Conservation (phyloP, 352 stramenopile species). For the Pythium insidiosum region DNA sequence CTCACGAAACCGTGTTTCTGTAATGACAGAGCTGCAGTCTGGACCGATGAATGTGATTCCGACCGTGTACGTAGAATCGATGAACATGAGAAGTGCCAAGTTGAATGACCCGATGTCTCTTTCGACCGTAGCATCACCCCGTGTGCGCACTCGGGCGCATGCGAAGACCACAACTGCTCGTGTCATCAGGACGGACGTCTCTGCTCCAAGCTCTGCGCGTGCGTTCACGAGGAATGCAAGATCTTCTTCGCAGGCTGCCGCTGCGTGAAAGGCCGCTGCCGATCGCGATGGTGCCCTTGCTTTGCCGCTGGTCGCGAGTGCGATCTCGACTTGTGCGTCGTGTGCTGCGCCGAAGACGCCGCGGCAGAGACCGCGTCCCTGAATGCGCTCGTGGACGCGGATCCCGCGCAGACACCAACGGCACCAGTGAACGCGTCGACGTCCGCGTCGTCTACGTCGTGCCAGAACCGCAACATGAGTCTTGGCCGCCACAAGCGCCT, state of each 20-base stretch:
- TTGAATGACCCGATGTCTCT: neutral
- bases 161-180: conserved; percentile 75
- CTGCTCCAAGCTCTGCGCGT: conserved; percentile 91
- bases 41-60: conserved; percentile 8
- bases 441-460: no score
- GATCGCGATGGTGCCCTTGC: conserved; percentile 85
- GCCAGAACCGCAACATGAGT: conserved; percentile 59
- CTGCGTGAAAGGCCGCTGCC: conserved; percentile 77
- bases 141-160: conserved; percentile 83
- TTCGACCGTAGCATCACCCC: conserved; percentile 47
- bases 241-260: conserved; percentile 88
- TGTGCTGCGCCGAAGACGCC: conserved; percentile 56
- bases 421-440: no score
- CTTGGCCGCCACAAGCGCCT: conserved; percentile 48
- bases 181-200: conserved; percentile 85
- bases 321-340: conserved; percentile 87
- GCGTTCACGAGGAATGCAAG: conserved; percentile 58
- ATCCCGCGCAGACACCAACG: neutral
- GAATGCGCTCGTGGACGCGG: no score
- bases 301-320: conserved; percentile 89
- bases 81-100: neutral
- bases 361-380: conserved; percentile 10
- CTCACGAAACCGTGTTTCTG: no score
- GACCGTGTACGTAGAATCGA: conserved; percentile 3
- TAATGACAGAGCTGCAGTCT: conserved; percentile 8